Base-by-base conservation (phyloP, 768 basidiomycete genomes). In the Coprinopsis sp. region DNA sequence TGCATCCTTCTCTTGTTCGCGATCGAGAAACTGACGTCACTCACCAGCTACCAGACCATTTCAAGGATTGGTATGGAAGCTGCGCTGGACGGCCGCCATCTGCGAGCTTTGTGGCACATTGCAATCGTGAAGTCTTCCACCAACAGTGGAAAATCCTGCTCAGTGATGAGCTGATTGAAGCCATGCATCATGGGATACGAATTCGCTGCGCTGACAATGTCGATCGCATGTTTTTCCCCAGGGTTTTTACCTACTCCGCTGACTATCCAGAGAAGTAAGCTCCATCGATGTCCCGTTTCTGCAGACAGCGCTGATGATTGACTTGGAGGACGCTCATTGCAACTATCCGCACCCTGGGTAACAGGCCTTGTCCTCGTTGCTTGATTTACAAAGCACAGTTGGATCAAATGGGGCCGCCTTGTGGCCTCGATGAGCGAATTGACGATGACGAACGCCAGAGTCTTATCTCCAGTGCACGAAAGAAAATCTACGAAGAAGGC, bases 331-430 rank as follows among this genome's bases (percentile, higher is more conserved):
- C 18, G 8, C 36, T 53, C 24, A 31, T 53, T 6, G 49, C 46
- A 11, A 50, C 44, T 16, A 37, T 51, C 21, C 44, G 49, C 27
- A 45, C 50, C 28, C 44, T 34, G 27, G 52, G 52, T n/a, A 33
- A 22, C 3, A 34, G 52, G 11, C 52, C 45, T 3, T 50, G 52
- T 33, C 44, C 38, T 23, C 31, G 49, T 29, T 53, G 52, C 49
- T 27, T 42, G 13, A 36, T 50, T 18, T 12, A 14, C 13, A 50
- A 44, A 27, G 0, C 12, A 11, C 30, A 53, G 0, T 10, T 53
- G 6, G 11, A 14, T 14, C 1, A 31, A 14, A 31, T 52, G 21
- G 48, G 33, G 6, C 25, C 38, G 21, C 30, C 14, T 1, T 13
- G 12, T n/a, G 50, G 47, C 8, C n/a, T 27, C 22, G 25, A 51